A percentile compares a stretch with the other conserved stretches of the same genome.
Conservation (phyloP, 768 basidiomycete species). For the Agrocybe pediades region DNA sequence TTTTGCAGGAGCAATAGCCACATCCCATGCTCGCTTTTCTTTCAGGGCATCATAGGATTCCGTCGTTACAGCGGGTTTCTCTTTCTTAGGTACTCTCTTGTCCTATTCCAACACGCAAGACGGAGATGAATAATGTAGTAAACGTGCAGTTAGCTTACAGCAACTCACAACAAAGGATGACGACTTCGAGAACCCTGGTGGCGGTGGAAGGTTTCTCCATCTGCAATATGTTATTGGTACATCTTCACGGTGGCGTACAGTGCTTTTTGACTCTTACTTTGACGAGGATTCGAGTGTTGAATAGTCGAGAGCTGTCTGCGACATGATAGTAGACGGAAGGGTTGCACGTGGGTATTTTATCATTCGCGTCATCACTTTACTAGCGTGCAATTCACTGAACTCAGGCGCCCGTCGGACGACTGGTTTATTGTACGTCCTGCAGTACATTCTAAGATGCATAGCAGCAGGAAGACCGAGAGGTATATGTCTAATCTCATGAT, state of each 20-base stretch:
- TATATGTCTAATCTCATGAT: no score
- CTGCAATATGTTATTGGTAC: slow-evolving; percentile 31
- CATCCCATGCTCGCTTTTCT: slow-evolving; percentile 82
- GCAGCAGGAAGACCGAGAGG: no score
- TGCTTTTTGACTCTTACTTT: slow-evolving; percentile 25
- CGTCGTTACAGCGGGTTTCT: slow-evolving; percentile 32
- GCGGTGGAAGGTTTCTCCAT: slow-evolving; percentile 65
- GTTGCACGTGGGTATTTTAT: background rate
- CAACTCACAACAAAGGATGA: slow-evolving; percentile 33
- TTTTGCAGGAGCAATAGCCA: slow-evolving; percentile 84
- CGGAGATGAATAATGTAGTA: background rate
- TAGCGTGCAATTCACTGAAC: background rate
- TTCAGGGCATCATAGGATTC: slow-evolving; percentile 68
- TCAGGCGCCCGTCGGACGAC: no score
- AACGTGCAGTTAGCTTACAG: background rate
- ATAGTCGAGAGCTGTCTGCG: slow-evolving; percentile 36
- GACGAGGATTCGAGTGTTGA: slow-evolving; percentile 40
- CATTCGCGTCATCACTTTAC: no score
- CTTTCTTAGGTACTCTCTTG: slow-evolving; percentile 37
- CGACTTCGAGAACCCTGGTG: slow-evolving; percentile 65
- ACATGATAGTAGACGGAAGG: slow-evolving; percentile 8
- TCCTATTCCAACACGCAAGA: no score
- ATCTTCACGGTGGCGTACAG: background rate
- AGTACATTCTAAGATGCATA: no score
- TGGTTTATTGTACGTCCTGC: no score